Percentiles rank a stretch among this genome's conserved stretches.
Conservation (phyloP, 495 filamentous ascomycete species). For the Talaromyces stipitatus region DNA sequence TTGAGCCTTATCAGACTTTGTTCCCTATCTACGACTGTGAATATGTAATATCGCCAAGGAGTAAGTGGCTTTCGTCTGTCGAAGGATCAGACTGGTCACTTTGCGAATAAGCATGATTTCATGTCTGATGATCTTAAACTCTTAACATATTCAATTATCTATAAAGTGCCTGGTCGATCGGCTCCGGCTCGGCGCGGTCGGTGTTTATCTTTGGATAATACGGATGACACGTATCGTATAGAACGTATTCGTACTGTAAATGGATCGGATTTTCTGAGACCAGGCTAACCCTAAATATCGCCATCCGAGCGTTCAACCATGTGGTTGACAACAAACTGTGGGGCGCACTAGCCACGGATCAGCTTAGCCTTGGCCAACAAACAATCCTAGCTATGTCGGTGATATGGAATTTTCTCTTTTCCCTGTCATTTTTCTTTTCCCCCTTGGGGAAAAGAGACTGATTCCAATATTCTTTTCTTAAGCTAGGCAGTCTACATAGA, state of each 20-base stretch:
- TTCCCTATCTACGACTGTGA: background rate
- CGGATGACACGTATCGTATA: background rate
- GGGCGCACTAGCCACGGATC: background rate
- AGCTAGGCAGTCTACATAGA: background rate
- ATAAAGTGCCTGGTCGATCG: background rate
- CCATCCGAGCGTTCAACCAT: background rate
- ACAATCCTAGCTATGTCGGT: background rate
- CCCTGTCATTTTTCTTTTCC: background rate
- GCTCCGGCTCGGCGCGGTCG: background rate
- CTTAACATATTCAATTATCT: background rate
- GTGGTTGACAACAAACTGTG: conserved; percentile 4
- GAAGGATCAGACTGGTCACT: background rate
- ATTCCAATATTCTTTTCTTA: background rate
- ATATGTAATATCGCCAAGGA: background rate
- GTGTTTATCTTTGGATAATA: background rate
- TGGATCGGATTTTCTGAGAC: background rate
- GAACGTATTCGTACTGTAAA: background rate
- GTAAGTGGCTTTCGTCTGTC: background rate
- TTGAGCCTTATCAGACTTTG: background rate
- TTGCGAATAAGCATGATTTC: background rate
- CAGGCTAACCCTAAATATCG: background rate
- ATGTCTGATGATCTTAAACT: too few species aligned
- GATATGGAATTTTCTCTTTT: background rate
- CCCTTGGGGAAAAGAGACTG: background rate
- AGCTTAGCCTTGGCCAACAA: background rate